Evolutionary conservation across 2,329 filamentous ascomycete genomes (phyloP).

Genomic region (Diaporthe aspalathi): DNA sequence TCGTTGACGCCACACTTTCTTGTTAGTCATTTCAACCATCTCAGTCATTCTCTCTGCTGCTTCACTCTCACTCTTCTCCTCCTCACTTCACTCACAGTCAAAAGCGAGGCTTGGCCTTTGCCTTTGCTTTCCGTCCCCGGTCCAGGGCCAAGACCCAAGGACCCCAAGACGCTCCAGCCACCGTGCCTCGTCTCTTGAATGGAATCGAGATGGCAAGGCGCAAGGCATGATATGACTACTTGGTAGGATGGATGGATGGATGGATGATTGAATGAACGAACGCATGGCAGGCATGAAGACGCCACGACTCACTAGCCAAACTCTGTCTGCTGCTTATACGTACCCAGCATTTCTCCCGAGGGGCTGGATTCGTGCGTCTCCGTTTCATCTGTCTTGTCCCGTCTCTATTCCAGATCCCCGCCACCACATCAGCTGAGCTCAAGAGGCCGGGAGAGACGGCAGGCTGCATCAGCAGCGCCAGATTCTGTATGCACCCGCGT

Average conservation of each 20-base stretch:
- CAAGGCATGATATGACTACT: too few species aligned
- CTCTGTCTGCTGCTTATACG: conserved; percentile 2
- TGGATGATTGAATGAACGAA: too few species aligned
- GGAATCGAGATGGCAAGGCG: conserved; percentile 9
- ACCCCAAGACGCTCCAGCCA: neutral
- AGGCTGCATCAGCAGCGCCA: neutral
- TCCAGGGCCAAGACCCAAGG: neutral
- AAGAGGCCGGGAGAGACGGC: neutral
- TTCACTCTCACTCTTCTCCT: too few species aligned
- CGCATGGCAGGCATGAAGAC: neutral
- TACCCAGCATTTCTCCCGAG: conserved; percentile 1
- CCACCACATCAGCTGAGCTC: conserved; percentile 5
- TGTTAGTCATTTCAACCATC: too few species aligned
- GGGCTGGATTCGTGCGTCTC: neutral
- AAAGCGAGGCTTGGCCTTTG: too few species aligned
- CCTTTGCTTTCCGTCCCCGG: neutral
- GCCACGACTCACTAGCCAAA: conserved; percentile 16
- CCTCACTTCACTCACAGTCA: too few species aligned
- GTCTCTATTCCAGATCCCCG: neutral
- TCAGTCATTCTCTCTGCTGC: too few species aligned
- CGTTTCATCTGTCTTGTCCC: conserved; percentile 5
- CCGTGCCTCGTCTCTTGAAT: neutral
- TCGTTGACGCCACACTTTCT: conserved; percentile 22
- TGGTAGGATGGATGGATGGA: neutral
- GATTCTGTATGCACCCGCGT: neutral